Evolutionary conservation across 202 grass and related monocot genomes (phyloP).

Genomic region (Setaria viridis): DNA sequence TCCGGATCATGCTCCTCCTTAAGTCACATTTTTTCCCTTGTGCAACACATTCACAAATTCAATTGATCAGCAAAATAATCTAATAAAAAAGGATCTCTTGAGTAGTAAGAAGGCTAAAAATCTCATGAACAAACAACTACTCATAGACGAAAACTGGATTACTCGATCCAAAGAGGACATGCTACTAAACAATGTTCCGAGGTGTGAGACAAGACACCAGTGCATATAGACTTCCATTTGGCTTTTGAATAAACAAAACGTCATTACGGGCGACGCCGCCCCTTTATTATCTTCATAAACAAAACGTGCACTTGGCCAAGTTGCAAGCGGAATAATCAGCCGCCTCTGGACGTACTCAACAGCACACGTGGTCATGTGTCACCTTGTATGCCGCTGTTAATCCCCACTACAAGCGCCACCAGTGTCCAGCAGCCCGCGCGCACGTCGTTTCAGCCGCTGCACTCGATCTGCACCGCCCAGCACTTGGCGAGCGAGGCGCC

Average conservation of each 20-base stretch:
- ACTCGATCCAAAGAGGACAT: too few relatives aligned
- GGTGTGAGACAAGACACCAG: background rate
- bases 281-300: background rate
- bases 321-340: constrained; percentile 19
- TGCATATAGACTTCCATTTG: background rate
- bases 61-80: too few relatives aligned
- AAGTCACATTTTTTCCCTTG: background rate
- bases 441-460: too few relatives aligned
- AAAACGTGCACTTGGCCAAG: constrained; percentile 32
- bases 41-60: too few relatives aligned
- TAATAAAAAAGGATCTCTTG: too few relatives aligned
- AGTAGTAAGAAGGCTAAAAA: too few relatives aligned
- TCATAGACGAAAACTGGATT: too few relatives aligned
- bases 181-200: background rate
- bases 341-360: background rate
- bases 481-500: too few relatives aligned
- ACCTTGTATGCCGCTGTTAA: constrained; percentile 4
- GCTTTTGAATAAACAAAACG: background rate
- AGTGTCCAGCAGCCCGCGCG: too few relatives aligned
- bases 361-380: background rate
- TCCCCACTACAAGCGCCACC: background rate
- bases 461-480: too few relatives aligned
- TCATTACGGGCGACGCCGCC: too few relatives aligned
- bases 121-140: too few relatives aligned
- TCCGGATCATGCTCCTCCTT: background rate